Conservation (phyloP, 495 filamentous ascomycete species). For the Hypoxylon trugodes region DNA sequence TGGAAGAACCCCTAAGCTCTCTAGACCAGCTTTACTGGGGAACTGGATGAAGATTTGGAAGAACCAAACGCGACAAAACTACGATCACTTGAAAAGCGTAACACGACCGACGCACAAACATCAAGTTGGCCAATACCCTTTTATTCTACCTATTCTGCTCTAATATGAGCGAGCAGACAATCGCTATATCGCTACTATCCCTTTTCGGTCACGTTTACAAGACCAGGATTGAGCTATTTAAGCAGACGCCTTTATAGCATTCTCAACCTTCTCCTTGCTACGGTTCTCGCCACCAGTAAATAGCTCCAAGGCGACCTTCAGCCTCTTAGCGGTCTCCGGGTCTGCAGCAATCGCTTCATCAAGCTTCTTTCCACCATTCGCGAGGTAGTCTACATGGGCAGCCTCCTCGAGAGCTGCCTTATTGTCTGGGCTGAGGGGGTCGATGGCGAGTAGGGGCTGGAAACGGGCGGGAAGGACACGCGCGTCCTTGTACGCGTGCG, state of each 20-base stretch:
- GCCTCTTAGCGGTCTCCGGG: conserved; percentile 24
- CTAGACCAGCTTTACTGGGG: conserved; percentile 7
- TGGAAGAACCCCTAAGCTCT: not conserved
- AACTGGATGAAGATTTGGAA: not conserved
- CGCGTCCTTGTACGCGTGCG: conserved; percentile 36
- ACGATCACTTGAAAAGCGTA: conserved; percentile 4
- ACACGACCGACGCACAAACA: conserved; percentile 5
- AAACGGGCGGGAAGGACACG: conserved; percentile 32
- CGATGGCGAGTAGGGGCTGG: conserved; percentile 27
- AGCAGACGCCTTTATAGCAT: conserved; percentile 23
- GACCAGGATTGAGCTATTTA: conserved; percentile 1
- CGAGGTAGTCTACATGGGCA: conserved; percentile 44
- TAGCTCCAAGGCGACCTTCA: conserved; percentile 32
- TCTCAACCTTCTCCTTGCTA: conserved; percentile 42
- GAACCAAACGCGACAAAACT: conserved; percentile 8
- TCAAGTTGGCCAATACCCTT: conserved; percentile 12
- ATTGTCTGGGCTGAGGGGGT: conserved; percentile 32
- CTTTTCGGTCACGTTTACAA: not conserved
- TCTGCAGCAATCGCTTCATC: conserved; percentile 39
- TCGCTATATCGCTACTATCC: not conserved
- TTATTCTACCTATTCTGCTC: conserved; percentile 12
- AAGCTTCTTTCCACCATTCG: conserved; percentile 40
- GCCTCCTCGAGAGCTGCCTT: conserved; percentile 28
- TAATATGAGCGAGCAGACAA: not conserved
- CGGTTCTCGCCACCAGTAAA: conserved; percentile 40